Percentiles rank a stretch among this genome's conserved stretches.
Conservation (phyloP, 2,329 filamentous ascomycete species). For the Trichoderma sp. region DNA sequence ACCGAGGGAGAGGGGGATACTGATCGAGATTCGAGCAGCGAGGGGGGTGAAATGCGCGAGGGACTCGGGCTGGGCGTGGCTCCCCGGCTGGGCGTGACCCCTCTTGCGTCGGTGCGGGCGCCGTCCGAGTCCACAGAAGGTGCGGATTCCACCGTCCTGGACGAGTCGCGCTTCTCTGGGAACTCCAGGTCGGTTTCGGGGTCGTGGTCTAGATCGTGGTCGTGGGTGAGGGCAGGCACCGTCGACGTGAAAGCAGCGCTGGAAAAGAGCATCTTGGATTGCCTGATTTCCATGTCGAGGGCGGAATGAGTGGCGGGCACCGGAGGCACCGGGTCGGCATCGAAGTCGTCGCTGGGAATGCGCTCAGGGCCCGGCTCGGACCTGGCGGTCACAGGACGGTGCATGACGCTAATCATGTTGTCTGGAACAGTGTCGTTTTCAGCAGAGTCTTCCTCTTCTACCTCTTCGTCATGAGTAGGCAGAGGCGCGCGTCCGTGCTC, state of each 20-base stretch:
- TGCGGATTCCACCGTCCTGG: constrained; percentile 44
- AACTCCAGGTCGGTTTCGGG: constrained; percentile 30
- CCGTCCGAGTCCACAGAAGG: constrained; percentile 29
- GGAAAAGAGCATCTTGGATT: constrained; percentile 41
- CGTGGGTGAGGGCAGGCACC: constrained; percentile 38
- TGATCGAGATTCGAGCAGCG: constrained; percentile 19
- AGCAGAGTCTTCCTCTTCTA: constrained; percentile 4
- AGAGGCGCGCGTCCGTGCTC: constrained; percentile 1
- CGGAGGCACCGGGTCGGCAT: constrained; percentile 19
- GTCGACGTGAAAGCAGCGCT: constrained; percentile 39
- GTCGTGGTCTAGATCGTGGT: constrained; percentile 24
- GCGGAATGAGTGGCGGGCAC: constrained; percentile 28
- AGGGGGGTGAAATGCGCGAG: constrained; percentile 10
- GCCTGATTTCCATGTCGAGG: constrained; percentile 38
- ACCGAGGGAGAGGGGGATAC: constrained; percentile 19
- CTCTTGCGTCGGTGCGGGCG: constrained; percentile 14
- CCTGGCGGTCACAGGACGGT: constrained; percentile 18
- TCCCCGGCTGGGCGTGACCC: background rate
- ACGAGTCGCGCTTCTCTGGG: constrained; percentile 49
- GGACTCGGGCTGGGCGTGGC: constrained; percentile 13
- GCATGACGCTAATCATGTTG: constrained; percentile 11
- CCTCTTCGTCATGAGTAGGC: constrained; percentile 9
- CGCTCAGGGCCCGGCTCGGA: constrained; percentile 18
- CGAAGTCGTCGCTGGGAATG: background rate
- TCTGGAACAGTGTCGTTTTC: background rate